A percentile compares a stretch with the other conserved stretches of the same genome.
phyloP scores from a whole-genome alignment of 129 eudicot genomes.

The Logfia minima region DNA sequence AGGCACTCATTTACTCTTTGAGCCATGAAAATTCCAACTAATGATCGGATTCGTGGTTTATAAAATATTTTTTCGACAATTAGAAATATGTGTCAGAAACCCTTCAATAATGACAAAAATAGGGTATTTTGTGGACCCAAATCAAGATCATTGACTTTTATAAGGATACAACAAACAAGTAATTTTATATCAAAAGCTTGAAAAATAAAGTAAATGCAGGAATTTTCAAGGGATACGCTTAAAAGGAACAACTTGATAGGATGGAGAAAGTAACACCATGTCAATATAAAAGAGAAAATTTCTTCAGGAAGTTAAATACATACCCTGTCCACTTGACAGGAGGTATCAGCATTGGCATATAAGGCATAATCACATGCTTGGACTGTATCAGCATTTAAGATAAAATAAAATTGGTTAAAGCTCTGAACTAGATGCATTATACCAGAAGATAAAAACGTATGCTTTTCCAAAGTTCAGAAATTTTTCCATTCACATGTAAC shows the following conservation, averaged over 20 bases:
- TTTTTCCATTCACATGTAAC: not conserved
- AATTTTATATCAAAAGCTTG: not conserved
- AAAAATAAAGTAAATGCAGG: not conserved
- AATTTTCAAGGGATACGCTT: constrained; percentile 7
- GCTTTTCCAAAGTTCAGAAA: not conserved
- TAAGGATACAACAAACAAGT: not conserved
- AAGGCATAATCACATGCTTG: constrained; percentile 88
- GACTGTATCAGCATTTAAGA: constrained; percentile 50
- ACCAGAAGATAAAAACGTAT: not conserved
- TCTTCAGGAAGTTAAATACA: constrained; percentile 15
- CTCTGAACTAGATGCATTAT: not conserved
- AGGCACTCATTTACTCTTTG: not conserved
- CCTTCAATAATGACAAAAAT: not conserved
- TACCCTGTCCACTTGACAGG: constrained; percentile 99
- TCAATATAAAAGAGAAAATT: not conserved
- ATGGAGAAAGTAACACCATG: not conserved
- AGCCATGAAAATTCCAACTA: constrained; percentile 14
- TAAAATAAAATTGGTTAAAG: not conserved
- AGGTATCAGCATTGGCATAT: constrained; percentile 98
- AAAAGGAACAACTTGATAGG: constrained; percentile 3
- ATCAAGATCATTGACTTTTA: not conserved
- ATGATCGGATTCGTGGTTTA: not conserved
- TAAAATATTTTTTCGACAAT: not conserved
- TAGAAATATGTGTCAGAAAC: not conserved
- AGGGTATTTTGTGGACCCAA: too few relatives aligned